Conservation (phyloP, 495 filamentous ascomycete genomes). For the Penicillium desertorum region DNA sequence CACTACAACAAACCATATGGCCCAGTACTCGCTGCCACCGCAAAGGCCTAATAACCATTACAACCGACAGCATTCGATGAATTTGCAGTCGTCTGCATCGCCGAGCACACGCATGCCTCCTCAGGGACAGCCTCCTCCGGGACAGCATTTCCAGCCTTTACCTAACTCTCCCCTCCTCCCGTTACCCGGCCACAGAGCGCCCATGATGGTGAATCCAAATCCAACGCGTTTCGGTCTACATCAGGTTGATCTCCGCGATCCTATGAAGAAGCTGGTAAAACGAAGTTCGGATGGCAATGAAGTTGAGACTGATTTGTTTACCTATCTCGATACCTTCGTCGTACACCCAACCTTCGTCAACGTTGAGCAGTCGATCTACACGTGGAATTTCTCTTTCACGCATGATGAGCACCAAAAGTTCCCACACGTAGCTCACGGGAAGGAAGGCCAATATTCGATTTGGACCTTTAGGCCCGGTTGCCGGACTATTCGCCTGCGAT, state of each 20-base stretch:
- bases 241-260: slow-evolving; percentile 57
- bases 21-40: not conserved
- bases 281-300: slow-evolving; percentile 12
- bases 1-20: not conserved
- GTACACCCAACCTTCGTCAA: slow-evolving; percentile 39
- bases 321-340: slow-evolving; percentile 46
- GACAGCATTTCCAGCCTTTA: not conserved
- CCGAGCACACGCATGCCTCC: not conserved
- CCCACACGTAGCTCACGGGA: slow-evolving; percentile 15
- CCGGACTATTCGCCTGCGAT: slow-evolving; percentile 45
- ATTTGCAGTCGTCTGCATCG: not conserved
- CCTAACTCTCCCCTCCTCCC: slow-evolving; percentile 31
- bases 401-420: slow-evolving; percentile 18
- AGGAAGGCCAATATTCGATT: slow-evolving; percentile 14
- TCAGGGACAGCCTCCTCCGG: not conserved
- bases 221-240: slow-evolving; percentile 53
- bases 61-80: not conserved
- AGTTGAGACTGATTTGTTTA: slow-evolving; percentile 37
- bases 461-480: slow-evolving; percentile 32
- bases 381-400: slow-evolving; percentile 33
- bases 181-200: slow-evolving; percentile 26
- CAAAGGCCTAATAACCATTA: not conserved
- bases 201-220: slow-evolving; percentile 41
- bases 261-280: slow-evolving; percentile 41
- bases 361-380: slow-evolving; percentile 21